Percentiles rank a stretch among this genome's conserved stretches.
Conservation (phyloP, 2,329 filamentous ascomycete genomes). For the Fusarium tricinctum region DNA sequence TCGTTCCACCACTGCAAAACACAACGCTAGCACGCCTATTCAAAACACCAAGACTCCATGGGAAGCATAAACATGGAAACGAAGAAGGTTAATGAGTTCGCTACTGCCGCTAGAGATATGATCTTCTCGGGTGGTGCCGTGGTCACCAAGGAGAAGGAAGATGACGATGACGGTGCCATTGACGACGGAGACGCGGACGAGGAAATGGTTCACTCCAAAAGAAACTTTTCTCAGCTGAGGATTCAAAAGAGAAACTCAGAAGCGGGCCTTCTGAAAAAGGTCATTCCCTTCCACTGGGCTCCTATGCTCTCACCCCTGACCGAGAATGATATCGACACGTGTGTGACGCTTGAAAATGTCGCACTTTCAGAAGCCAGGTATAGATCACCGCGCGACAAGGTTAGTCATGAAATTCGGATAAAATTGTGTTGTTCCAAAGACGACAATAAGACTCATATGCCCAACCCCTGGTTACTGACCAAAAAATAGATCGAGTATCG, state of each 20-base stretch:
- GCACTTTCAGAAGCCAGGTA: slow-evolving; percentile 66
- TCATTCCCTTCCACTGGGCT: slow-evolving; percentile 71
- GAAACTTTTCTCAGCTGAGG: slow-evolving; percentile 58
- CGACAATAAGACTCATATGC: background rate
- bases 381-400: slow-evolving; percentile 68
- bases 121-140: slow-evolving; percentile 45
- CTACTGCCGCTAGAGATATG: slow-evolving; percentile 48
- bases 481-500: slow-evolving; percentile 52
- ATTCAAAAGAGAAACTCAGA: slow-evolving; percentile 54
- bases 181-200: slow-evolving; percentile 60
- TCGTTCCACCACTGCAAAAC: background rate
- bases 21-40: background rate
- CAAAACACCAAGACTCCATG: slow-evolving; percentile 4
- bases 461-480: slow-evolving; percentile 7
- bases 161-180: slow-evolving; percentile 52
- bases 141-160: slow-evolving; percentile 26
- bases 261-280: slow-evolving; percentile 56
- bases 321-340: slow-evolving; percentile 73
- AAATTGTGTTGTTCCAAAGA: background rate
- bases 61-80: slow-evolving; percentile 36
- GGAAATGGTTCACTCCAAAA: slow-evolving; percentile 55
- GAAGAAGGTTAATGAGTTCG: slow-evolving; percentile 49
- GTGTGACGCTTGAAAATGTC: slow-evolving; percentile 67
- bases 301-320: slow-evolving; percentile 77
- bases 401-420: slow-evolving; percentile 46